phyloP scores from a whole-genome alignment of 2,329 filamentous ascomycete species.

The Penicillium sp. region DNA sequence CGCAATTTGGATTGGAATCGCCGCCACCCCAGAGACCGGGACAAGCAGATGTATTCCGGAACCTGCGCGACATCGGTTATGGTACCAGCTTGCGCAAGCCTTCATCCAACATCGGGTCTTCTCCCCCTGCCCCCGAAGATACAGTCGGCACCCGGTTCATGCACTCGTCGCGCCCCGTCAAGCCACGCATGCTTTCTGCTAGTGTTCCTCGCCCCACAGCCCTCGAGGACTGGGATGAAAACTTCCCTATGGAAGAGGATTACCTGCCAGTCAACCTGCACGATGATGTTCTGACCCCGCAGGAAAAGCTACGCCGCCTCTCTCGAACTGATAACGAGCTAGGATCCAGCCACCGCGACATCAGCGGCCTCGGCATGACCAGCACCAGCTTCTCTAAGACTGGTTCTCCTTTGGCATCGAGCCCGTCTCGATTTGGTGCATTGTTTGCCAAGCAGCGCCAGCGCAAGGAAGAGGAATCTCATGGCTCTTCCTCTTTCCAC shows the following conservation, averaged over 20 bases:
- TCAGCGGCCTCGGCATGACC: slow-evolving; percentile 45
- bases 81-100: slow-evolving; percentile 61
- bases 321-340: slow-evolving; percentile 51
- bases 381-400: slow-evolving; percentile 42
- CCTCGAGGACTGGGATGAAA: slow-evolving; percentile 52
- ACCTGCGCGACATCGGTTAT: slow-evolving; percentile 58
- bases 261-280: slow-evolving; percentile 65
- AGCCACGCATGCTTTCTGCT: slow-evolving; percentile 51
- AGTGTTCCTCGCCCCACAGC: slow-evolving; percentile 49
- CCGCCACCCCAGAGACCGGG: slow-evolving; percentile 63
- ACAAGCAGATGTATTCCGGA: slow-evolving; percentile 55
- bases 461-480: slow-evolving; percentile 44
- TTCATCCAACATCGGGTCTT: slow-evolving; percentile 45
- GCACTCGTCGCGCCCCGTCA: slow-evolving; percentile 58
- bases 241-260: slow-evolving; percentile 79
- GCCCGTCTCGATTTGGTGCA: slow-evolving; percentile 55
- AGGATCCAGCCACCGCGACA: slow-evolving; percentile 40
- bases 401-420: slow-evolving; percentile 51
- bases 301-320: slow-evolving; percentile 52
- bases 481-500: slow-evolving; percentile 47
- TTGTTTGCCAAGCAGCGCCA: slow-evolving; percentile 48
- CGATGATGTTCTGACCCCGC: slow-evolving; percentile 55
- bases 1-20: slow-evolving; percentile 76
- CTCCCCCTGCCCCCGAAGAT: slow-evolving; percentile 57
- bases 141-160: slow-evolving; percentile 56